A percentile compares a stretch with the other conserved stretches of the same genome.
These are phyloP conservation scores for Lumnitzera littorea DNA, from an alignment of 345 rosid genomes.

Conservation along the genomic window DNA sequence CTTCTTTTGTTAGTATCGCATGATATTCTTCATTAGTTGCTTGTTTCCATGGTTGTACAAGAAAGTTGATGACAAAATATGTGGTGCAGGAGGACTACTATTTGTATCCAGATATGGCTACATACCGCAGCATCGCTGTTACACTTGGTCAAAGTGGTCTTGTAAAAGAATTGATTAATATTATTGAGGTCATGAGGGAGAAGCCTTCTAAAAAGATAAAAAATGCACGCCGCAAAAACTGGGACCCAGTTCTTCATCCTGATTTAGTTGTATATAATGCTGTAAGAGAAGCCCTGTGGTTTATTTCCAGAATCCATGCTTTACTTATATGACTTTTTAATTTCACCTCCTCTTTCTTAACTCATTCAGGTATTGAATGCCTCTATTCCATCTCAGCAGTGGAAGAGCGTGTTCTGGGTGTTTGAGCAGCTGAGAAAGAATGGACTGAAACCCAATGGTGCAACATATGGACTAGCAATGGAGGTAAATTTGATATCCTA, in stretches of 20 bases:
- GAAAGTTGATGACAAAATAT: conserved; percentile 14
- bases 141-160: conserved; percentile 87
- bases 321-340: neutral
- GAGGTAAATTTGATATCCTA: conserved; percentile 48
- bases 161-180: conserved; percentile 58
- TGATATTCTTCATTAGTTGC: conserved; percentile 1
- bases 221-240: conserved; percentile 42
- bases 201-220: conserved; percentile 45
- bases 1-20: conserved; percentile 5
- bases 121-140: conserved; percentile 73
- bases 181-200: conserved; percentile 74
- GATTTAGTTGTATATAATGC: conserved; percentile 88
- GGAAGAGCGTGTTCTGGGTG: conserved; percentile 93
- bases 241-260: conserved; percentile 85
- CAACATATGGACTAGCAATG: conserved; percentile 95
- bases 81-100: conserved; percentile 56
- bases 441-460: conserved; percentile 81
- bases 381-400: conserved; percentile 72
- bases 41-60: conserved; percentile 14
- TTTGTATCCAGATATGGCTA: conserved; percentile 89
- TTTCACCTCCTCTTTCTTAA: conserved; percentile 7
- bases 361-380: conserved; percentile 70
- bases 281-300: conserved; percentile 33
- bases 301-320: neutral
- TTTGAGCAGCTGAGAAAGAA: conserved; percentile 72